Base-by-base conservation (phyloP, 768 basidiomycete species). In the Xanthoconium purpureum region DNA sequence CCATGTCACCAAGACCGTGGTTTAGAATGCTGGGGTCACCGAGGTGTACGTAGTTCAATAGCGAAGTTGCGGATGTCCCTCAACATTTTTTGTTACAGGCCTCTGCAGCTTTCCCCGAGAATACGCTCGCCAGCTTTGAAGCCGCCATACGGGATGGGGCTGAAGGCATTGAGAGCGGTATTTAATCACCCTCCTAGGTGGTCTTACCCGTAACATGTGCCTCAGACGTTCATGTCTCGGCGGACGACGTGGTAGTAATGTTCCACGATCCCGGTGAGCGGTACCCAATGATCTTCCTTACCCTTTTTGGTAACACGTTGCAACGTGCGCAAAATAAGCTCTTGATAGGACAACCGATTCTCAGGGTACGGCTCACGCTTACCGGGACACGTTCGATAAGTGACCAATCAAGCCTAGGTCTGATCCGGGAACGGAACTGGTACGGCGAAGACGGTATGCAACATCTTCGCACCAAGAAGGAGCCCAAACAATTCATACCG, bases 131-230 rank as follows among this genome's bases (percentile, higher is more conserved):
- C 36, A 93, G 91, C 75, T 98, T 98, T 75, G 87, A 92, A 70
- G 91, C 90, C 60, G 96, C 96, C 68, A 93, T 97, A 59, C 85
- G 85, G 46, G 94, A 97, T 76, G 96, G 96, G 57, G 89, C 94
- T 45, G 94, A 99, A 71, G 95, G 85, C 61, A 96, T 99, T 67
- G 96, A 99, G 82, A 94, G 91, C 71, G 95, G 96, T 97, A 94
- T 75, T 84, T 77, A 60, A 64, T 59, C 61, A 68, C 63, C 61
- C 54, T 64, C 44, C 70, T 51, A 72, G 71, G 55, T 65, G 64
- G 61, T 64, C 65, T 69, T 75, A 57, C 73, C 73, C 78, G 74
- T 85, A 78, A 86, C 83, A 71, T 64, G 66, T 65, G 75, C 74
- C 71, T 64, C 83, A 96, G 95, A 97, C 84, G 93, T 98, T 66